Evolutionary conservation across 2,329 filamentous ascomycete genomes (phyloP).

Genomic region (Aspergillus sp.): DNA sequence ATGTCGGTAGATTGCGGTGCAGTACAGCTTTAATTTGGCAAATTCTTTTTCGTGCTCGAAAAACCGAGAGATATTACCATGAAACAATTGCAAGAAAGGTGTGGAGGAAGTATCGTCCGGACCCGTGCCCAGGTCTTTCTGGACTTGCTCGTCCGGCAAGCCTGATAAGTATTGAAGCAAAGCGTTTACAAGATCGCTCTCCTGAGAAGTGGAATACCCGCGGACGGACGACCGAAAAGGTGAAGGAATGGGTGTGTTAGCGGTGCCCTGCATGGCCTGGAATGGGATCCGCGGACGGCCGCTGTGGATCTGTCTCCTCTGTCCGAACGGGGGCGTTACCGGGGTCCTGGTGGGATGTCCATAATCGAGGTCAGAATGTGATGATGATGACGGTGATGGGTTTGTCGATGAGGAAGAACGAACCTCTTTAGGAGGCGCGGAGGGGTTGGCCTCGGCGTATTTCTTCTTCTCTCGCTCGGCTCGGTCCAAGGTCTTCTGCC

Average conservation of each 20-base stretch:
- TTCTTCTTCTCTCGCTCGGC: constrained; percentile 39
- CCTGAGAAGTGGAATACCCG: no score
- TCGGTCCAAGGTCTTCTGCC: constrained; percentile 51
- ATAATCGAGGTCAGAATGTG: constrained; percentile 23
- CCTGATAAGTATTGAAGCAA: constrained; percentile 29
- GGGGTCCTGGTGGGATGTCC: constrained; percentile 15
- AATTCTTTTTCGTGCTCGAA: constrained; percentile 31
- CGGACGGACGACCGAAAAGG: not conserved
- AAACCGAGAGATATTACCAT: constrained; percentile 30
- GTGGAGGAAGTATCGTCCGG: constrained; percentile 43
- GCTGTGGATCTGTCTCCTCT: constrained; percentile 31
- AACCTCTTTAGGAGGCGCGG: constrained; percentile 23
- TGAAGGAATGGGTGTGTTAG: not conserved
- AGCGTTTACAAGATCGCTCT: constrained; percentile 11
- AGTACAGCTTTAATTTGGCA: constrained; percentile 36
- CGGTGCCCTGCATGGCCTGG: not conserved
- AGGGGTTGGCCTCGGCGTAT: constrained; percentile 25
- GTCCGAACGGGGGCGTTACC: constrained; percentile 21
- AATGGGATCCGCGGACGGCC: constrained; percentile 4
- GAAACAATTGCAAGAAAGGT: constrained; percentile 43
- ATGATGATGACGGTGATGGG: constrained; percentile 17
- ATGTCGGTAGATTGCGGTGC: constrained; percentile 37
- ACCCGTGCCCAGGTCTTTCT: constrained; percentile 36
- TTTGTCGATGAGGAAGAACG: constrained; percentile 19
- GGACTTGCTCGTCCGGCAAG: constrained; percentile 31